These are phyloP conservation scores for Baorangia bicolor DNA, from an alignment of 768 basidiomycete genomes.

Conservation along the genomic window DNA sequence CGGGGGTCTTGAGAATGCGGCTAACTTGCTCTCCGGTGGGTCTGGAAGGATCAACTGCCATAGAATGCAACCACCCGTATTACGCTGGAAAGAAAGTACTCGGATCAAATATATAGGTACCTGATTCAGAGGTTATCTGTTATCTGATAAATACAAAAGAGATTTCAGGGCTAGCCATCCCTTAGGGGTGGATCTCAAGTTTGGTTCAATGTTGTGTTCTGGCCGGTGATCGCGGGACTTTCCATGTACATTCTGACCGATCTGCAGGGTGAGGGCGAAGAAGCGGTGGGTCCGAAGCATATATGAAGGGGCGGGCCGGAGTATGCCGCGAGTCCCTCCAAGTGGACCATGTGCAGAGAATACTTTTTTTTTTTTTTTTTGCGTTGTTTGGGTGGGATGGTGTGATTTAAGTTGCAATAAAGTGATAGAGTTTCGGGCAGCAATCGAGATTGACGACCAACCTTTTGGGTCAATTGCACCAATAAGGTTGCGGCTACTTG, in stretches of 20 bases:
- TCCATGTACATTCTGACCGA: constrained; percentile 19
- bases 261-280: constrained; percentile 17
- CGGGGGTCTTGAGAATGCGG: background rate
- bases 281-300: constrained; percentile 17
- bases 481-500: constrained; percentile 35
- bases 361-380: constrained; percentile 1
- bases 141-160: constrained; percentile 18
- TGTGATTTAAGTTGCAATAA: constrained; percentile 49
- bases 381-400: constrained; percentile 7
- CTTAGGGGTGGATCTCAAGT: constrained; percentile 1
- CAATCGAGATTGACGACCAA: constrained; percentile 45
- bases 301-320: constrained; percentile 7
- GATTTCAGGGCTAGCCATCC: background rate
- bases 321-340: constrained; percentile 13
- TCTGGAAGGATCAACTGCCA: constrained; percentile 1
- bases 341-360: background rate
- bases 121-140: too few species aligned
- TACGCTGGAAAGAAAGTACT: background rate
- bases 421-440: constrained; percentile 49
- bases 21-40: background rate
- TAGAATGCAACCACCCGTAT: background rate
- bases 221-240: constrained; percentile 26
- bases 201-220: background rate
- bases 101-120: background rate
- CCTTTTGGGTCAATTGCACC: constrained; percentile 40